Evolutionary conservation across 257 asterid genomes (phyloP).

Genomic region (Solanum corneliomulleri): DNA sequence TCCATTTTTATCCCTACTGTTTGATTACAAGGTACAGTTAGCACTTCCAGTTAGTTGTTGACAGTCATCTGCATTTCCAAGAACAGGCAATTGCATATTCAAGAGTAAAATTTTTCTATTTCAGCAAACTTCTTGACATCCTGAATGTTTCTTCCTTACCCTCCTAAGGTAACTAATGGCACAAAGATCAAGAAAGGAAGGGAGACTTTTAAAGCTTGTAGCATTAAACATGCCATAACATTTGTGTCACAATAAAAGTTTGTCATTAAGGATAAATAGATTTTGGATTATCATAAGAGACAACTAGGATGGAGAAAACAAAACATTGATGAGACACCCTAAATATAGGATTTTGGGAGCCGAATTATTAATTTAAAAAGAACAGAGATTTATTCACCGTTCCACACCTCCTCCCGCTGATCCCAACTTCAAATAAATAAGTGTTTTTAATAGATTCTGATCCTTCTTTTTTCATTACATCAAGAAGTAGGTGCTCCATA

Average conservation of each 20-base stretch:
- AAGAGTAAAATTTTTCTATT: background rate
- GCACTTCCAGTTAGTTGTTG: background rate
- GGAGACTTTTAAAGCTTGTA: background rate
- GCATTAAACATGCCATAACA: background rate
- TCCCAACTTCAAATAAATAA: background rate
- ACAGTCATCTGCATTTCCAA: background rate
- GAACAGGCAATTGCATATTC: background rate
- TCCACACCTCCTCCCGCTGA: background rate
- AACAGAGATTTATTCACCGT: background rate
- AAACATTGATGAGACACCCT: background rate
- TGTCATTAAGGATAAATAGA: background rate
- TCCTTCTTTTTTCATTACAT: background rate
- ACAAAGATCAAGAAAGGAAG: background rate
- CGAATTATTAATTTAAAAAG: background rate
- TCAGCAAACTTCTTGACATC: background rate
- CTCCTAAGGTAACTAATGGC: background rate
- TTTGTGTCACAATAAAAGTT: background rate
- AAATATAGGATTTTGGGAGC: background rate
- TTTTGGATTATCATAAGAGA: background rate
- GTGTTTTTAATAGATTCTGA: background rate
- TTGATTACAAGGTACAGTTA: background rate
- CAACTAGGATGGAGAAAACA: background rate
- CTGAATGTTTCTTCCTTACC: background rate
- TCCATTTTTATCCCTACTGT: background rate
- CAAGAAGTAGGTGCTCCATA: background rate